A percentile compares a stretch with the other conserved stretches of the same genome.
These are phyloP conservation scores for Cyclostephanos invisitatus DNA, from an alignment of 108 stramenopile genomes.

Conservation along the genomic window DNA sequence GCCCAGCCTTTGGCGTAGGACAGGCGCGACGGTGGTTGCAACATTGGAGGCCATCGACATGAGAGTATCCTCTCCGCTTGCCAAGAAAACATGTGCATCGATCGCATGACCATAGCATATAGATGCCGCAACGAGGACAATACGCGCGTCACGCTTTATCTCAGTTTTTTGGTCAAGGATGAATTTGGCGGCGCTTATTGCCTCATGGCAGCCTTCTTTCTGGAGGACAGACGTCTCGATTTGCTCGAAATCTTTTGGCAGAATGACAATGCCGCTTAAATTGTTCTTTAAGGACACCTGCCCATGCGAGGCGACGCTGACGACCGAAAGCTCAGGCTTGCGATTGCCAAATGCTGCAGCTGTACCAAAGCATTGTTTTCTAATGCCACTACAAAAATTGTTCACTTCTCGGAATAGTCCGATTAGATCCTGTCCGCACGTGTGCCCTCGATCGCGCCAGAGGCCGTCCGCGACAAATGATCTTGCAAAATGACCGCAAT, in stretches of 20 bases:
- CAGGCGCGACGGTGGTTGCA: slow-evolving; percentile 33
- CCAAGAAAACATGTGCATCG: slow-evolving; percentile 42
- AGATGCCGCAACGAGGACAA: slow-evolving; percentile 77
- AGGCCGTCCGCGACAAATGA: slow-evolving; percentile 81
- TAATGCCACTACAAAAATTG: slow-evolving; percentile 23
- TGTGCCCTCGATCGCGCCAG: slow-evolving; percentile 82
- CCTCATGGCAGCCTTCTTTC: slow-evolving; percentile 45
- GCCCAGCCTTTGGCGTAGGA: slow-evolving; percentile 79
- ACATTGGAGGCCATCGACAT: neutral
- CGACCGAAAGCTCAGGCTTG: slow-evolving; percentile 23
- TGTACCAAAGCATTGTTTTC: slow-evolving; percentile 27
- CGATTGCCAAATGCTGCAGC: slow-evolving; percentile 4
- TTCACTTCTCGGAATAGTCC: slow-evolving; percentile 59
- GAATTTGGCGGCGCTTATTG: slow-evolving; percentile 42
- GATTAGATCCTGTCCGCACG: slow-evolving; percentile 68
- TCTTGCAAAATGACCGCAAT: slow-evolving; percentile 87
- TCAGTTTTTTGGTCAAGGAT: slow-evolving; percentile 56
- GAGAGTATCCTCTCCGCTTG: neutral
- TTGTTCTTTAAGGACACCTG: slow-evolving; percentile 39
- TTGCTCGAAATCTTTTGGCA: slow-evolving; percentile 42
- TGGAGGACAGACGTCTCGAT: slow-evolving; percentile 44
- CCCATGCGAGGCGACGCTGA: slow-evolving; percentile 32
- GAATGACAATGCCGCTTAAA: slow-evolving; percentile 39
- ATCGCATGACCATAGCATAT: slow-evolving; percentile 71
- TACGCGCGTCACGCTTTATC: slow-evolving; percentile 66